Evolutionary conservation across 1,139 yeast species (phyloP).

Genomic region (Debaryomycetaceae sp.): DNA sequence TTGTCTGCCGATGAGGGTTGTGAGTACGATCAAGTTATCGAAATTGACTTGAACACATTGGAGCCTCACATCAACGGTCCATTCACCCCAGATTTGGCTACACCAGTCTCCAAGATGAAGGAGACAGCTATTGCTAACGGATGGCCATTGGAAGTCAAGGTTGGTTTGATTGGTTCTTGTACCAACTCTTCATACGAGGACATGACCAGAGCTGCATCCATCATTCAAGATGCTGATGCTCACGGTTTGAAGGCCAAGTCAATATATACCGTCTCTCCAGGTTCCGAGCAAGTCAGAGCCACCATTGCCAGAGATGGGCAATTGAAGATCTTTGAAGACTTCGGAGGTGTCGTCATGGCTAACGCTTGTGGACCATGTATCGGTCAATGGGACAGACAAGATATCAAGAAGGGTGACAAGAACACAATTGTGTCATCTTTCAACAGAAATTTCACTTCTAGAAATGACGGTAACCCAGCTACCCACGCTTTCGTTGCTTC

Average conservation of each 20-base stretch:
- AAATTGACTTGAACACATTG: slow-evolving; percentile 88
- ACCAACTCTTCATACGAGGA: slow-evolving; percentile 99
- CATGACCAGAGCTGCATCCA: slow-evolving; percentile 96
- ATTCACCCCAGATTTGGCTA: slow-evolving; percentile 98
- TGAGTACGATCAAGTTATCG: slow-evolving; percentile 94
- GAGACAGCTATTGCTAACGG: slow-evolving; percentile 82
- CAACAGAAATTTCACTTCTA: slow-evolving; percentile 98
- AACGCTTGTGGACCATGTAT: slow-evolving; percentile 99
- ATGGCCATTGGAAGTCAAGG: slow-evolving; percentile 95
- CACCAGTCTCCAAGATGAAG: slow-evolving; percentile 91
- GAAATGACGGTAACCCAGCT: slow-evolving; percentile 98
- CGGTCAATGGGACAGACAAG: slow-evolving; percentile 99
- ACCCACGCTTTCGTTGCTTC: slow-evolving; percentile 98
- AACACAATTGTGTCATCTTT: slow-evolving; percentile 97
- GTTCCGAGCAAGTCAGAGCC: slow-evolving; percentile 99
- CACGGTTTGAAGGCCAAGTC: slow-evolving; percentile 92
- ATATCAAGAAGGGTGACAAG: slow-evolving; percentile 95
- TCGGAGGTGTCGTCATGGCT: slow-evolving; percentile 94
- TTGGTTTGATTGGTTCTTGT: slow-evolving; percentile 98
- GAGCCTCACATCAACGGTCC: slow-evolving; percentile 99
- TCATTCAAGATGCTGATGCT: slow-evolving; percentile 83
- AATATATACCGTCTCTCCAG: slow-evolving; percentile 93
- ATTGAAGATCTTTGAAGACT: slow-evolving; percentile 82
- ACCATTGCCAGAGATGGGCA: slow-evolving; percentile 98
- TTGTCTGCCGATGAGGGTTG: slow-evolving; percentile 90